phyloP scores from a whole-genome alignment of 2,329 filamentous ascomycete genomes.

The Colletotrichum lupini region DNA sequence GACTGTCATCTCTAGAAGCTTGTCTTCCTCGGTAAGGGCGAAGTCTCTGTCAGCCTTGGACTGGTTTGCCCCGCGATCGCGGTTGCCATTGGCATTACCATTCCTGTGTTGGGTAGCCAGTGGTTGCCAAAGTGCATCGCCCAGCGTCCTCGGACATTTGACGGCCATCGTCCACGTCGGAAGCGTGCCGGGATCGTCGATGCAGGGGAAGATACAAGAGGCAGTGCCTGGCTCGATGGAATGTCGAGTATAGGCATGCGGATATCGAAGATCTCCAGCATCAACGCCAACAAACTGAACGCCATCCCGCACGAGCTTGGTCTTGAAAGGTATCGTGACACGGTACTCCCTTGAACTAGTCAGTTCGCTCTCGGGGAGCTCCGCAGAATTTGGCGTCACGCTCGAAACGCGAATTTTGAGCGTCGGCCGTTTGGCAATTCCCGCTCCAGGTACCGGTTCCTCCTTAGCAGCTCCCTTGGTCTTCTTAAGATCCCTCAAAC shows the following conservation, averaged over 20 bases:
- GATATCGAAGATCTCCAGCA: constrained; percentile 82
- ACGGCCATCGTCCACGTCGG: constrained; percentile 91
- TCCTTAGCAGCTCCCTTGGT: constrained; percentile 4
- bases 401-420: constrained; percentile 59
- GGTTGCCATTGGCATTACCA: constrained; percentile 42
- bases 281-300: constrained; percentile 92
- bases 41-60: constrained; percentile 53
- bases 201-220: constrained; percentile 90
- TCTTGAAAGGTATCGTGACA: constrained; percentile 79
- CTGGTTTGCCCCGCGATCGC: constrained; percentile 50
- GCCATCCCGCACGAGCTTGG: constrained; percentile 83
- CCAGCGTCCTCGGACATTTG: constrained; percentile 85
- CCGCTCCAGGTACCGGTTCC: constrained; percentile 12
- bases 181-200: constrained; percentile 85
- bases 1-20: constrained; percentile 87
- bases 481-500: constrained; percentile 42
- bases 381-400: constrained; percentile 40
- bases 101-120: constrained; percentile 53
- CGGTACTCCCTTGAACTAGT: constrained; percentile 66
- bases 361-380: constrained; percentile 42
- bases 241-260: constrained; percentile 91
- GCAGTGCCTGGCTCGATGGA: constrained; percentile 81
- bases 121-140: constrained; percentile 74
- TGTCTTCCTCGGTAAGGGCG: constrained; percentile 78
- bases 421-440: constrained; percentile 45